Evolutionary conservation across 495 filamentous ascomycete genomes (phyloP).

Genomic region (Podospora conica): DNA sequence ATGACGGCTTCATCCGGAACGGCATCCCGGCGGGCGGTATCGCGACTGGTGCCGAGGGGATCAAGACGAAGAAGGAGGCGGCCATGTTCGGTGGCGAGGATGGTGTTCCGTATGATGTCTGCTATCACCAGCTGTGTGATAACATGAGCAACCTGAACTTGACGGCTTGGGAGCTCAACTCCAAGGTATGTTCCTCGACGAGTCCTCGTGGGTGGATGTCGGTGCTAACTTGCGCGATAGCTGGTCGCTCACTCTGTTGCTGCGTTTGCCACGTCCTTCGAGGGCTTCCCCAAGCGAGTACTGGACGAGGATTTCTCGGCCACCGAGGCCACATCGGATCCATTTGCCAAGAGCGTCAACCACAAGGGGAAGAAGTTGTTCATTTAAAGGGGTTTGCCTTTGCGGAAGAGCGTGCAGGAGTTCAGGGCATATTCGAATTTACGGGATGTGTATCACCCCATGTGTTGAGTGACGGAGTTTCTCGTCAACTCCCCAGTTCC

Average conservation of each 20-base stretch:
- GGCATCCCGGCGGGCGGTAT: slow-evolving; percentile 52
- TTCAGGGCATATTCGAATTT: too few relatives aligned
- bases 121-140: slow-evolving; percentile 53
- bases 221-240: slow-evolving; percentile 20
- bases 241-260: slow-evolving; percentile 52
- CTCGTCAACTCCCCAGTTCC: too few relatives aligned
- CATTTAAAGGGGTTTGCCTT: too few relatives aligned
- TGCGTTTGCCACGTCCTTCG: slow-evolving; percentile 45
- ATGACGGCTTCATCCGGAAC: slow-evolving; percentile 49
- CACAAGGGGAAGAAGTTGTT: slow-evolving; percentile 37
- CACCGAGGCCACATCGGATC: background rate
- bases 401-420: too few relatives aligned
- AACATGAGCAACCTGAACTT: slow-evolving; percentile 43
- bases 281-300: slow-evolving; percentile 46
- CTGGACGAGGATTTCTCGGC: slow-evolving; percentile 1
- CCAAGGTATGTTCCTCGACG: slow-evolving; percentile 34
- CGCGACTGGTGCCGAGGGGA: slow-evolving; percentile 56
- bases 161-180: slow-evolving; percentile 49
- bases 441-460: too few relatives aligned
- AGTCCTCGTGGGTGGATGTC: background rate
- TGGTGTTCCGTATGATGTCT: slow-evolving; percentile 48
- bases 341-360: slow-evolving; percentile 21
- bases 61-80: slow-evolving; percentile 48
- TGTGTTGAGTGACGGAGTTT: too few relatives aligned
- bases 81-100: slow-evolving; percentile 47